These are phyloP conservation scores for Heliosperma pusillum DNA, from an alignment of 148 eudicot species.

Conservation along the genomic window DNA sequence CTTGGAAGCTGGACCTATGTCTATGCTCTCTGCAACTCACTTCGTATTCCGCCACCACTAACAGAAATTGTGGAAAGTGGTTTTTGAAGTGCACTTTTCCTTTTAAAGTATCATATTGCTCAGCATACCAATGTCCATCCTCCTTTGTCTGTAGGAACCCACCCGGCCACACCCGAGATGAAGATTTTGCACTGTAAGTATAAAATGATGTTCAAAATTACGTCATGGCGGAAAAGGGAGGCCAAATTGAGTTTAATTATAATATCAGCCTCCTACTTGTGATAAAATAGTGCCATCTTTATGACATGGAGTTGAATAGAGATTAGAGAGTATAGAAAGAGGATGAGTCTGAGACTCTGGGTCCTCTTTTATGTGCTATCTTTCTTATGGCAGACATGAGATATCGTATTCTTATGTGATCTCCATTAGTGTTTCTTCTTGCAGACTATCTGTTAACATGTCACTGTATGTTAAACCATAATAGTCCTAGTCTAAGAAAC, in stretches of 20 bases:
- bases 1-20: too few relatives aligned
- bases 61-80: constrained; percentile 3
- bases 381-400: constrained; percentile 16
- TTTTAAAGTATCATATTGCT: constrained; percentile 16
- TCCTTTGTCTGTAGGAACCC: constrained; percentile 9
- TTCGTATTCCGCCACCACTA: background rate
- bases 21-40: background rate
- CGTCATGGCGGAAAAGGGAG: background rate
- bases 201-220: constrained; percentile 2
- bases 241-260: constrained; percentile 9
- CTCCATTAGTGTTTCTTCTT: constrained; percentile 16
- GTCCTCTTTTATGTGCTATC: background rate
- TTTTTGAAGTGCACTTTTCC: too few relatives aligned
- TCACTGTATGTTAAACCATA: background rate
- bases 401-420: constrained; percentile 5
- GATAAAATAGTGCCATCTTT: constrained; percentile 5
- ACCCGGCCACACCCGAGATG: background rate
- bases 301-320: constrained; percentile 7
- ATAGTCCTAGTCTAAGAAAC: background rate
- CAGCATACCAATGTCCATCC: constrained; percentile 8
- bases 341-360: background rate
- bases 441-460: too few relatives aligned
- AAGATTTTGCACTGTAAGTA: background rate
- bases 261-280: background rate
- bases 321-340: background rate